Percentiles rank a stretch among this genome's conserved stretches.
These are phyloP conservation scores for Corynespora cassiicola DNA, from an alignment of 2,329 filamentous ascomycete genomes.

Conservation along the genomic window DNA sequence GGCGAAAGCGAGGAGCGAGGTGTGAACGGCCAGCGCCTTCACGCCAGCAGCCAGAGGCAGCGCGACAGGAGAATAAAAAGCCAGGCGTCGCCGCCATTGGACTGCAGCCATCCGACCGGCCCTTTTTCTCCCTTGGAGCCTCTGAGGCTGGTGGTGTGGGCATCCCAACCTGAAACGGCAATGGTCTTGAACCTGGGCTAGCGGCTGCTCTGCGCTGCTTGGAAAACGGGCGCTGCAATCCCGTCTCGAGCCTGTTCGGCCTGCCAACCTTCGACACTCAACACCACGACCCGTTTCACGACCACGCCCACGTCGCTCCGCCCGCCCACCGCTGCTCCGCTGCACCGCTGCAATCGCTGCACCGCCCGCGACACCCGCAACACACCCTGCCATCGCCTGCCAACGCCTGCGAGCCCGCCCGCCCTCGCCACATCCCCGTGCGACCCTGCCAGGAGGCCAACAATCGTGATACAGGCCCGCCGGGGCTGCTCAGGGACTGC, in stretches of 20 bases:
- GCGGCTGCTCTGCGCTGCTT: slow-evolving; percentile 22
- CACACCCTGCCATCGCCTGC: slow-evolving; percentile 11
- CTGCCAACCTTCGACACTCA: slow-evolving; percentile 19
- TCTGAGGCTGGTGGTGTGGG: slow-evolving; percentile 19
- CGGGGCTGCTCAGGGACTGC: slow-evolving; percentile 36
- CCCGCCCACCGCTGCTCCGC: slow-evolving; percentile 18
- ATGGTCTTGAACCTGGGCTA: slow-evolving; percentile 25
- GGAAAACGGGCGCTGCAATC: slow-evolving; percentile 20
- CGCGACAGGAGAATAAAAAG: slow-evolving; percentile 2
- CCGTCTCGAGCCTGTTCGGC: slow-evolving; percentile 28
- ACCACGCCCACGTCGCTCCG: slow-evolving; percentile 24
- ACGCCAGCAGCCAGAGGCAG: slow-evolving; percentile 4
- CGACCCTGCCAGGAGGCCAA: slow-evolving; percentile 25
- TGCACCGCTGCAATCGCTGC: slow-evolving; percentile 3
- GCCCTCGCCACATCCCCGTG: too few relatives aligned
- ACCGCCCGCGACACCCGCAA: slow-evolving; percentile 5
- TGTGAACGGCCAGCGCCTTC: slow-evolving; percentile 1
- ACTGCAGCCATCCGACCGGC: slow-evolving; percentile 10
- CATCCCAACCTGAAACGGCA: slow-evolving; percentile 36
- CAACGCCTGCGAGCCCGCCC: slow-evolving; percentile 14
- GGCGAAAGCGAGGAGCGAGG: slow-evolving; percentile 5
- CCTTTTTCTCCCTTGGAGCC: slow-evolving; percentile 9
- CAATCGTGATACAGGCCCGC: slow-evolving; percentile 33
- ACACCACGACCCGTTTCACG: slow-evolving; percentile 22
- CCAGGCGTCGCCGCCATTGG: slow-evolving; percentile 11